These are phyloP conservation scores for Taxillus chinensis DNA, from an alignment of 164 flowering plant species.

Conservation along the genomic window DNA sequence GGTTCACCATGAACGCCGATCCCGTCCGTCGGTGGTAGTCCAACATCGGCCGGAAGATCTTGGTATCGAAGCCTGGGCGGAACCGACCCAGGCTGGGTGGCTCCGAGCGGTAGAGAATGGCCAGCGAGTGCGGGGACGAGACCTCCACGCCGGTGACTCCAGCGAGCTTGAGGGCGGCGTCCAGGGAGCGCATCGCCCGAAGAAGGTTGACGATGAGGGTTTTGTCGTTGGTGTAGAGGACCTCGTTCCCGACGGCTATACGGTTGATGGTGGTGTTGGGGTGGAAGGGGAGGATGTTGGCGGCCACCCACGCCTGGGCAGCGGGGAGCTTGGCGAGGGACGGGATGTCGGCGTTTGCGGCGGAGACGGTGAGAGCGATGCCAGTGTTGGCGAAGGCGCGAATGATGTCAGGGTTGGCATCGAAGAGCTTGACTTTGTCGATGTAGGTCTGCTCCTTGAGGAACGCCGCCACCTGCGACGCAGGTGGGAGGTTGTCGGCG, in stretches of 20 bases:
- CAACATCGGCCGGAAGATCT: constrained; percentile 28
- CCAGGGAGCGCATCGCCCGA: constrained; percentile 29
- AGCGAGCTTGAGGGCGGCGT: constrained; percentile 22
- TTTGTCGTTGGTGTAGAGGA: constrained; percentile 30
- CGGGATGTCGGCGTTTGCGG: constrained; percentile 31
- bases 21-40: constrained; percentile 25
- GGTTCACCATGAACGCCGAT: constrained; percentile 40
- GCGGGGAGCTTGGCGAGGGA: constrained; percentile 26
- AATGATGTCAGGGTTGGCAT: constrained; percentile 38
- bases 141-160: constrained; percentile 20
- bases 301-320: constrained; percentile 33
- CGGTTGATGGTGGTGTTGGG: constrained; percentile 22
- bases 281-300: constrained; percentile 23
- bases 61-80: constrained; percentile 23
- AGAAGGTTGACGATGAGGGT: constrained; percentile 24
- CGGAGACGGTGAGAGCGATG: constrained; percentile 28
- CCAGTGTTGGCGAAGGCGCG: constrained; percentile 36
- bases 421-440: constrained; percentile 36
- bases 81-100: constrained; percentile 39
- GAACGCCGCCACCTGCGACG: constrained; percentile 32
- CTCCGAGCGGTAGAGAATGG: constrained; percentile 26
- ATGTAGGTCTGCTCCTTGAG: constrained; percentile 32
- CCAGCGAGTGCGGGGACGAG: constrained; percentile 32
- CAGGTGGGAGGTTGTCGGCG: constrained; percentile 46
- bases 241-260: constrained; percentile 42